These are phyloP conservation scores for Arthrobotrys musiformis DNA, from an alignment of 2,329 filamentous ascomycete genomes.

Conservation along the genomic window DNA sequence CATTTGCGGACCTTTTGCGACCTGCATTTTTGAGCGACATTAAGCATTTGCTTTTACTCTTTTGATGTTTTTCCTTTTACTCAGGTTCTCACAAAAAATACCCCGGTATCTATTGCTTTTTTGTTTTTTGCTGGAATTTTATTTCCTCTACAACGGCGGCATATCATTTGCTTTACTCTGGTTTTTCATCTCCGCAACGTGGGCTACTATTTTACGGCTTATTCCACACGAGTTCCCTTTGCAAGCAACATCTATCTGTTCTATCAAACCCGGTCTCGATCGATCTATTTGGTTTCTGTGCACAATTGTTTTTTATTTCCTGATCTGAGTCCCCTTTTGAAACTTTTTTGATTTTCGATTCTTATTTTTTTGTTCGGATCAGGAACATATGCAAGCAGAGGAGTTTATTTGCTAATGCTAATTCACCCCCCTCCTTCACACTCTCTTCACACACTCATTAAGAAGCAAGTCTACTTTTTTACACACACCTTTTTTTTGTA, in stretches of 20 bases:
- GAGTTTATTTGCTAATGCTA: constrained; percentile 55
- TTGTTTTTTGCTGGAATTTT: constrained; percentile 1
- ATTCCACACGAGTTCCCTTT: constrained; percentile 54
- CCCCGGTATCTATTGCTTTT: constrained; percentile 25
- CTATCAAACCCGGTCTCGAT: constrained; percentile 14
- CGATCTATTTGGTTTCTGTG: constrained; percentile 5
- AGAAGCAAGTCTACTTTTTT: constrained; percentile 7
- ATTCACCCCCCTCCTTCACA: constrained; percentile 32
- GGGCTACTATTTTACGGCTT: constrained; percentile 44
- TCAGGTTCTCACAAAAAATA: constrained; percentile 30
- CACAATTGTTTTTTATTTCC: constrained; percentile 21
- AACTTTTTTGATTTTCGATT: constrained; percentile 7
- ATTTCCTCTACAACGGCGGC: constrained; percentile 48
- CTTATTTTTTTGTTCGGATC: constrained; percentile 15
- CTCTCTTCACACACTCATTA: constrained; percentile 43
- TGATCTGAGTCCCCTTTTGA: not conserved
- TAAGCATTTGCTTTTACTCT: constrained; percentile 32
- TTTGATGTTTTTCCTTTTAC: constrained; percentile 39
- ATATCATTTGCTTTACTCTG: constrained; percentile 45
- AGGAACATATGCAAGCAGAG: constrained; percentile 29
- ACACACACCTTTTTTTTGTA: constrained; percentile 17
- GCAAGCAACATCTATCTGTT: constrained; percentile 9
- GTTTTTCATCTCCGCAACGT: constrained; percentile 24
- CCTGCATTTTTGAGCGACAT: constrained; percentile 52
- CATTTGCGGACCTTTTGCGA: constrained; percentile 28